Evolutionary conservation across 2,329 filamentous ascomycete genomes (phyloP), one percentile per base, ranked within the genome.

Genomic region (Aspergillus sojae): DNA sequence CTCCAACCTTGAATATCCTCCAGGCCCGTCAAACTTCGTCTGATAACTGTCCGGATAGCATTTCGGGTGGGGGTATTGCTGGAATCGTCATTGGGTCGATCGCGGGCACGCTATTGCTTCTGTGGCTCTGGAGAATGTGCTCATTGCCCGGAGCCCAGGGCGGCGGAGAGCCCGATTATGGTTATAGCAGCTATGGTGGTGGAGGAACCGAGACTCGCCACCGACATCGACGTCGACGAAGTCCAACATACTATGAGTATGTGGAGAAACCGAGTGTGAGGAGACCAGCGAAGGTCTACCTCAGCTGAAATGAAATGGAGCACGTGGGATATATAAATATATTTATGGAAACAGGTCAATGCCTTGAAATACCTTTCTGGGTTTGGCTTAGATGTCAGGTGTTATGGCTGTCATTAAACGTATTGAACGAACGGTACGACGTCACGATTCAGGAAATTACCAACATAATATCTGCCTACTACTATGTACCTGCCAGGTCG

Each of bases 31-130:
- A 74, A 57, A 56, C 56, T n/a, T 56, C 64, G 10, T 66, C 71
- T 48, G 41, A 58, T 48, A 55, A 48, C 34, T 68, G 66, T 46
- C 72, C 75, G 2, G 72, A 65, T 50, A 73, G 67, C 16, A 71
- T 79, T 21, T 71, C 68, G n/a, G 70, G 75, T 19, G 77, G 78
- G 1, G 76, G 65, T 5, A 76, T 80, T 32, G 78, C 77, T 0
- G 78, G 78, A 11, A 79, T 80, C 55, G 77, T 79, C 21, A 71
- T 79, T 57, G 78, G 78, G 12, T 72, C 74, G n/a, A 77, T 80
- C 43, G 74, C 71, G 4, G 78, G 76, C 9, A 76, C 74, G 0
- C 69, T 79, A 2, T 64, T 79, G 5, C 58, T 79, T 6, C 63
- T 76, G 6, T 79, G 77, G 77, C 68, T 79, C n/a, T 74, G 74